Percentiles rank a stretch among this genome's conserved stretches.
Conservation (phyloP, 306 rosid species). For the Abrus precatorius region DNA sequence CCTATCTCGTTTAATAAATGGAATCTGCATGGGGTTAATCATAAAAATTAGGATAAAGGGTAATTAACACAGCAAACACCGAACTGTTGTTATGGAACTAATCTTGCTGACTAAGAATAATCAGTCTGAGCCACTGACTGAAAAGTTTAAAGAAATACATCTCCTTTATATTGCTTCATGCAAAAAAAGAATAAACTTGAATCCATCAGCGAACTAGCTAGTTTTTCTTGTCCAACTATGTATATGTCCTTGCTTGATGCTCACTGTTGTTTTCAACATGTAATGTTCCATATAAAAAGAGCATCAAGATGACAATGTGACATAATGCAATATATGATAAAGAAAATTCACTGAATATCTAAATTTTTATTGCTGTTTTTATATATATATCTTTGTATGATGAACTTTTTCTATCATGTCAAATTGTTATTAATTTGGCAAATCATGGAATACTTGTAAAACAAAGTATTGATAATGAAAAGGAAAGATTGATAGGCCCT, state of each 20-base stretch:
- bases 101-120: not conserved
- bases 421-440: slow-evolving; percentile 22
- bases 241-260: not conserved
- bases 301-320: slow-evolving; percentile 5
- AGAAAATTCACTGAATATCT: slow-evolving; percentile 22
- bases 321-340: slow-evolving; percentile 18
- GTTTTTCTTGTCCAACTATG: not conserved
- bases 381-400: slow-evolving; percentile 10
- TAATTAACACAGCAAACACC: not conserved
- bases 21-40: not conserved
- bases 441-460: slow-evolving; percentile 23
- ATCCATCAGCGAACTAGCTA: not conserved
- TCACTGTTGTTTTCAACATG: slow-evolving; percentile 23
- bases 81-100: slow-evolving; percentile 25
- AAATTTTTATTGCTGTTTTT: not conserved
- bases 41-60: slow-evolving; percentile 2
- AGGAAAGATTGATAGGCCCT: not conserved
- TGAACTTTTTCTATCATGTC: slow-evolving; percentile 27
- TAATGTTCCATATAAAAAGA: not conserved
- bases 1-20: slow-evolving; percentile 3
- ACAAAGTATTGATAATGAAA: slow-evolving; percentile 11
- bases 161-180: slow-evolving; percentile 10
- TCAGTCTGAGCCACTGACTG: not conserved
- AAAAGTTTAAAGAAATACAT: slow-evolving; percentile 5
- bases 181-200: slow-evolving; percentile 30